phyloP scores from a whole-genome alignment of 192 early-diverging fungal species.

The Spizellomyces punctatus region DNA sequence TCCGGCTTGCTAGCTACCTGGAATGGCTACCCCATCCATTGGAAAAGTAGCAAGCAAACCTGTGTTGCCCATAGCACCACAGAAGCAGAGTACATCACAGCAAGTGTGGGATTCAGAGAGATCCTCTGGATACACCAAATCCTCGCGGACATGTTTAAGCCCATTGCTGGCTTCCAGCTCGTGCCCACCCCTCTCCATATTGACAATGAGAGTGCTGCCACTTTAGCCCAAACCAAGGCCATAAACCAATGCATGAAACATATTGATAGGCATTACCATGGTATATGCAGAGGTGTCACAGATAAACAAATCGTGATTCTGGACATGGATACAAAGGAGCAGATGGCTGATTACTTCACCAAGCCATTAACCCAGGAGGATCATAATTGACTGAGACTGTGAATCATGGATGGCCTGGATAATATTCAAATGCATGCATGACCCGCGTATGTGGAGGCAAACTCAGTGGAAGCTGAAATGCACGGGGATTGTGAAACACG shows the following conservation, averaged over 20 bases:
- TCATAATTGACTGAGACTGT: too few relatives aligned
- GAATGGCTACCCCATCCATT: background rate
- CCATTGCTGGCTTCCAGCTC: background rate
- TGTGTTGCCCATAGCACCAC: background rate
- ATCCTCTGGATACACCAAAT: background rate
- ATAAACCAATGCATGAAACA: background rate
- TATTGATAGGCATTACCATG: background rate
- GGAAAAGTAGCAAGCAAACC: background rate
- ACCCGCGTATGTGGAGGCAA: too few relatives aligned
- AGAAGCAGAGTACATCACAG: background rate
- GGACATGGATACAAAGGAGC: background rate
- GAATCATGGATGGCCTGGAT: too few relatives aligned
- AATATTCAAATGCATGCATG: too few relatives aligned
- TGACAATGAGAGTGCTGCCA: background rate
- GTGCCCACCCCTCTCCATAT: background rate
- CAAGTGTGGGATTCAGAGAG: background rate
- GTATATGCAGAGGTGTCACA: background rate
- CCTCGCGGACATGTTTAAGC: background rate
- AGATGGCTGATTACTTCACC: background rate
- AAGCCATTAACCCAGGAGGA: background rate
- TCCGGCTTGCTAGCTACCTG: background rate
- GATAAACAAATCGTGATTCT: background rate
- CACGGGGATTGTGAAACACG: too few relatives aligned
- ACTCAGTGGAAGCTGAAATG: too few relatives aligned
- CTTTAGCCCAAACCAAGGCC: background rate